Conservation (phyloP, 2,329 filamentous ascomycete genomes). For the Cyphellophora attinorum region DNA sequence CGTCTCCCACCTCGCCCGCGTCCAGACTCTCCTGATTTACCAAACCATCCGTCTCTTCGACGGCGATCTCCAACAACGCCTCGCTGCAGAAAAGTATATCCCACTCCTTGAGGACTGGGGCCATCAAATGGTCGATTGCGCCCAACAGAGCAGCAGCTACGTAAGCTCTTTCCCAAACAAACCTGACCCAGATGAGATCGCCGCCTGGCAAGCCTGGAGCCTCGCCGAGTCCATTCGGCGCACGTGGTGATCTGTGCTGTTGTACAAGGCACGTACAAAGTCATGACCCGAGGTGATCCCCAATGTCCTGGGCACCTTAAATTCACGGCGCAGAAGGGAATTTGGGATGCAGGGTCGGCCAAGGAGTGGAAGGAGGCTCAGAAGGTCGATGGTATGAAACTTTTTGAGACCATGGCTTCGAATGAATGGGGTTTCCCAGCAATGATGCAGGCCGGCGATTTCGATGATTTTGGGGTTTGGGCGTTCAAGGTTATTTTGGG, state of each 20-base stretch:
- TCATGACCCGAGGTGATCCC: slow-evolving; percentile 10
- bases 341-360: slow-evolving; percentile 17
- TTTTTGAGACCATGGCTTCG: too few species aligned
- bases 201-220: slow-evolving; percentile 18
- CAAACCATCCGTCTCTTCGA: slow-evolving; percentile 43
- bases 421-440: too few species aligned
- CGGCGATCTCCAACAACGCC: slow-evolving; percentile 35
- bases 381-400: too few species aligned
- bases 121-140: slow-evolving; percentile 1
- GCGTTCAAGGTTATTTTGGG: too few species aligned
- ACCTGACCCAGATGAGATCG: slow-evolving; percentile 3
- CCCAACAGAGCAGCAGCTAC: slow-evolving; percentile 1
- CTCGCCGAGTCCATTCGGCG: slow-evolving; percentile 19
- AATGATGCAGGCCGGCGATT: too few species aligned
- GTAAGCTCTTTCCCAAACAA: neutral
- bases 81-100: slow-evolving; percentile 29
- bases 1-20: slow-evolving; percentile 31
- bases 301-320: slow-evolving; percentile 16
- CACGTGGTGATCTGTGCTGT: slow-evolving; percentile 13
- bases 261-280: slow-evolving; percentile 6
- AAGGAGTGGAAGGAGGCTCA: slow-evolving; percentile 6
- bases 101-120: slow-evolving; percentile 13
- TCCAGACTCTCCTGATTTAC: slow-evolving; percentile 42
- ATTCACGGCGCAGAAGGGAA: slow-evolving; percentile 13
- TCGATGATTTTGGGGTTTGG: too few species aligned